A percentile compares a stretch with the other conserved stretches of the same genome.
These are phyloP conservation scores for Picea sitchensis DNA, from an alignment of 75 land plant species.

Conservation along the genomic window DNA sequence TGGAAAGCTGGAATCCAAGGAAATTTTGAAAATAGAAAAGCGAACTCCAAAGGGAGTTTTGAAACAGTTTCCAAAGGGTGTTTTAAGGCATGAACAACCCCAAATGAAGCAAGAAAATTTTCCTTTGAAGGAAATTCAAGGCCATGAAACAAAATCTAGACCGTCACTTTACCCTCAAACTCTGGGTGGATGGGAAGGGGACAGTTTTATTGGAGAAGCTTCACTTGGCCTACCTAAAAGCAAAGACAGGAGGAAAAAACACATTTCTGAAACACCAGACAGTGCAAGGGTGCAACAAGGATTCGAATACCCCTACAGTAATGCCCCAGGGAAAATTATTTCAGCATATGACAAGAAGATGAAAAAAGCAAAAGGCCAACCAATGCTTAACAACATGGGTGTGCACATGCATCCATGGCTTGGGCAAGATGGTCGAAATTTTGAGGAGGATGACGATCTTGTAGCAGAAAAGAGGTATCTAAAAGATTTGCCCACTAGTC, in stretches of 20 bases:
- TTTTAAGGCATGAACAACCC: neutral
- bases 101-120: neutral
- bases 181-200: slow-evolving; percentile 2
- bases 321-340: too few species aligned
- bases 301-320: too few species aligned
- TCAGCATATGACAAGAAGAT: too few species aligned
- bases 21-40: neutral
- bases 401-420: too few species aligned
- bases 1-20: neutral
- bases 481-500: neutral
- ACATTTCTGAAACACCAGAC: too few species aligned
- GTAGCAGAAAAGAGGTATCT: neutral
- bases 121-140: neutral
- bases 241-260: too few species aligned
- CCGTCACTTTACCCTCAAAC: slow-evolving; percentile 1
- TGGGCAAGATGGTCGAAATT: too few species aligned
- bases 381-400: too few species aligned
- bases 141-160: neutral
- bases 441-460: neutral
- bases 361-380: too few species aligned
- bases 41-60: slow-evolving; percentile 20
- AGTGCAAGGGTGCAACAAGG: too few species aligned
- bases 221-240: neutral
- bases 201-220: neutral
- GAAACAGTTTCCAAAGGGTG: slow-evolving; percentile 9